Evolutionary conservation across 164 flowering plant species (phyloP).

Genomic region (Protea cynaroides): DNA sequence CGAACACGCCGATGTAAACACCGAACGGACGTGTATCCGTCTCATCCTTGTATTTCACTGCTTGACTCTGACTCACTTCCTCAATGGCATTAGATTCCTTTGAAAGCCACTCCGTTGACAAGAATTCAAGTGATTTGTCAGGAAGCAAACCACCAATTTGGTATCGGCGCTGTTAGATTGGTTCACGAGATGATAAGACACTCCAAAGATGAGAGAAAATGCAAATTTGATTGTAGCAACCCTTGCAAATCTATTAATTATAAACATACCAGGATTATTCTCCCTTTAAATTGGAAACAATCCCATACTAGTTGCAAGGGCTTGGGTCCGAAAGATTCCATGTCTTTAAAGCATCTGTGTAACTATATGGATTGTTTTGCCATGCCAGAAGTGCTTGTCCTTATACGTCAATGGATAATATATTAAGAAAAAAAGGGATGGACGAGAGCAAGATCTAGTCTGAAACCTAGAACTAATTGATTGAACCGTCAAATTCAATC

Average conservation of each 20-base stretch:
- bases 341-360: conserved; percentile 38
- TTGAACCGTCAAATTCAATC: too few relatives aligned
- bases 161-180: conserved; percentile 76
- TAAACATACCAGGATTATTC: conserved; percentile 41
- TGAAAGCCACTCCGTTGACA: too few relatives aligned
- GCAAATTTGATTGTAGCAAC: conserved; percentile 65
- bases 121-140: too few relatives aligned
- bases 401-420: conserved; percentile 64
- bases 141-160: too few relatives aligned
- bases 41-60: too few relatives aligned
- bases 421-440: conserved; percentile 26
- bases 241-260: conserved; percentile 60
- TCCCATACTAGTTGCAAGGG: conserved; percentile 79
- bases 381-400: conserved; percentile 74
- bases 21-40: too few relatives aligned
- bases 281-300: conserved; percentile 50
- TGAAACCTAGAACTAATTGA: too few relatives aligned
- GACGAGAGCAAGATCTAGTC: too few relatives aligned
- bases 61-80: too few relatives aligned
- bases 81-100: too few relatives aligned
- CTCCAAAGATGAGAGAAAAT: conserved; percentile 45
- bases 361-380: conserved; percentile 53
- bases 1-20: too few relatives aligned
- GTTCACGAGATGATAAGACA: conserved; percentile 54
- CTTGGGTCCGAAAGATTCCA: conserved; percentile 55